Evolutionary conservation across 1,284 basidiomycete genomes (phyloP).

Genomic region (Abortiporus biennis): DNA sequence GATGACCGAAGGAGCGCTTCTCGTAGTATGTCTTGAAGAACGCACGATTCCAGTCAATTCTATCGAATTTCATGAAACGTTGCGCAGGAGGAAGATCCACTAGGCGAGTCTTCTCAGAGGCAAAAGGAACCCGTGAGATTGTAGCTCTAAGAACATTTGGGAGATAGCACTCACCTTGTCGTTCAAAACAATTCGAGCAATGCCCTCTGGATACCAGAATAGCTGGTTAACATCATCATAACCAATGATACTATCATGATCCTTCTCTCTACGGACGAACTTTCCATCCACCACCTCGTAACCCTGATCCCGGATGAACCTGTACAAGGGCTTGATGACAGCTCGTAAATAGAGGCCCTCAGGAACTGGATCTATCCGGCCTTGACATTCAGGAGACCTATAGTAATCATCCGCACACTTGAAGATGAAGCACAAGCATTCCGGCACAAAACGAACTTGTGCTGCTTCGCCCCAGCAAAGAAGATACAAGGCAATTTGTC

Average conservation of each 20-base stretch:
- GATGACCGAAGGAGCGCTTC: constrained; percentile 89
- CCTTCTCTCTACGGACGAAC: constrained; percentile 88
- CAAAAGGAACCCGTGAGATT: constrained; percentile 4
- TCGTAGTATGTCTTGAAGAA: constrained; percentile 99
- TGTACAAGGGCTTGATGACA: constrained; percentile 94
- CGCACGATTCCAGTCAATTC: constrained; percentile 89
- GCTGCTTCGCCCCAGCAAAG: constrained; percentile 99
- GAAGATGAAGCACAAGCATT: constrained; percentile 99
- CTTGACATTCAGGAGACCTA: constrained; percentile 98
- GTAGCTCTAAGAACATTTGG: neutral
- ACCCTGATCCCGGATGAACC: constrained; percentile 96
- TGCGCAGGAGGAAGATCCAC: constrained; percentile 86
- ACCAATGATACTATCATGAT: constrained; percentile 94
- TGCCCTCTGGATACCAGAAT: constrained; percentile 99
- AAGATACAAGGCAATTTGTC: constrained; percentile 94
- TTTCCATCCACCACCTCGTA: constrained; percentile 97
- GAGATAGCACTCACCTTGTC: constrained; percentile 65
- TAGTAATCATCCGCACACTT: constrained; percentile 99
- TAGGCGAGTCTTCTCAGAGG: constrained; percentile 60
- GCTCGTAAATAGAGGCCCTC: constrained; percentile 92
- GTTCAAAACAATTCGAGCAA: constrained; percentile 82
- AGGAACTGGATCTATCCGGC: constrained; percentile 86
- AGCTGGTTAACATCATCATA: constrained; percentile 99
- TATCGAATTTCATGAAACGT: constrained; percentile 92
- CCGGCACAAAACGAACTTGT: constrained; percentile 96